Percentiles rank a stretch among this genome's conserved stretches.
These are phyloP conservation scores for Pseudonectria foliicola DNA, from an alignment of 2,329 filamentous ascomycete species.

Conservation along the genomic window DNA sequence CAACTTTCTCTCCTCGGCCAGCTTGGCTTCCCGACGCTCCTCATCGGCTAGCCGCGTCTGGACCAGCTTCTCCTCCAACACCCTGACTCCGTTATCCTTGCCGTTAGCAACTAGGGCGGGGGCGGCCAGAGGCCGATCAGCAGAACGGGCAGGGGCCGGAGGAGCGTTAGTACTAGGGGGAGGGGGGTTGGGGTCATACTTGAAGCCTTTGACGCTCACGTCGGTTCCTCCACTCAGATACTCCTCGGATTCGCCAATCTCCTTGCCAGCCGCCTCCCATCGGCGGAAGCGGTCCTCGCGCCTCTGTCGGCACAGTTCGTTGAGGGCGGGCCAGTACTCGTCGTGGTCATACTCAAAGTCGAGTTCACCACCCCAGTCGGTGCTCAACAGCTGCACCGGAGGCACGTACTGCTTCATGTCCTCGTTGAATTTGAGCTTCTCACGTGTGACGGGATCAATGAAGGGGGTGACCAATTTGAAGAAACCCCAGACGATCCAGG, in stretches of 20 bases:
- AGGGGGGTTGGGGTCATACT: conserved; percentile 13
- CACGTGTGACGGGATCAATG: conserved; percentile 86
- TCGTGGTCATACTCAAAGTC: conserved; percentile 89
- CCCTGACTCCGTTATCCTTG: conserved; percentile 11
- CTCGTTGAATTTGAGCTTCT: conserved; percentile 98
- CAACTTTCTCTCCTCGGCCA: conserved; percentile 7
- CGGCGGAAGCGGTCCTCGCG: conserved; percentile 56
- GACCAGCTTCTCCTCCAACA: conserved; percentile 22
- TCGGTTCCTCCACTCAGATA: conserved; percentile 64
- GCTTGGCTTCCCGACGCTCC: not conserved
- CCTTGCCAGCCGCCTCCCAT: conserved; percentile 75
- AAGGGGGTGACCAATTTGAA: conserved; percentile 95
- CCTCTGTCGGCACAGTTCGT: conserved; percentile 60
- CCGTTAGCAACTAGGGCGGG: conserved; percentile 2
- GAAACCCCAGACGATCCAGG: conserved; percentile 87
- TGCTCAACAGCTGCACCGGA: conserved; percentile 71
- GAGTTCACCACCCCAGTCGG: conserved; percentile 66
- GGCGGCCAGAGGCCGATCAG: conserved; percentile 1
- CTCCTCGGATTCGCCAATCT: conserved; percentile 78
- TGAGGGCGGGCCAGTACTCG: conserved; percentile 82
- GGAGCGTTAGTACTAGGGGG: no score
- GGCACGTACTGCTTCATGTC: conserved; percentile 79
- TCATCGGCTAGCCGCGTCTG: conserved; percentile 15
- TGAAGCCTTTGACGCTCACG: conserved; percentile 27
- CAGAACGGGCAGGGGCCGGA: no score